phyloP scores from a whole-genome alignment of 805 yeast genomes.

The Candida ficus region DNA sequence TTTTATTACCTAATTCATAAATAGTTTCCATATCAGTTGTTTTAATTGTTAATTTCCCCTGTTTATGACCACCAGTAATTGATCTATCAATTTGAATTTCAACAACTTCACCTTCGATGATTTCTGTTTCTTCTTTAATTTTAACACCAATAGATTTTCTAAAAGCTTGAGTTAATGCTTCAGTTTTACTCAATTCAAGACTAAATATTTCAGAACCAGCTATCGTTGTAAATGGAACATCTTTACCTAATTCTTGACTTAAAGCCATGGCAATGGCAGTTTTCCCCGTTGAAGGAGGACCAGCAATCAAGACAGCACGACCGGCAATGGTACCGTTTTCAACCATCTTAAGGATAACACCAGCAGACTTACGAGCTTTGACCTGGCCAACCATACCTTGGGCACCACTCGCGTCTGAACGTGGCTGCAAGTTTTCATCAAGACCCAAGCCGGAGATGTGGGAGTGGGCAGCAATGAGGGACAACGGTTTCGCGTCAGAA shows the following conservation, averaged over 20 bases:
- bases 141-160: conserved; percentile 93
- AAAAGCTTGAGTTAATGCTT: conserved; percentile 93
- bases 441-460: conserved; percentile 97
- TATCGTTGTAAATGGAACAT: conserved; percentile 90
- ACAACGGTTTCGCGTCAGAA: conserved; percentile 44
- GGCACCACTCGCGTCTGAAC: conserved; percentile 44
- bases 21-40: conserved; percentile 99
- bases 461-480: conserved; percentile 94
- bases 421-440: conserved; percentile 84
- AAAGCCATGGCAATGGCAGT: conserved; percentile 97
- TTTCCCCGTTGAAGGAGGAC: conserved; percentile 98
- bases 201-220: conserved; percentile 94
- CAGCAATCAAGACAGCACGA: conserved; percentile 90
- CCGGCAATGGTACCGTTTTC: conserved; percentile 96
- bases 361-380: conserved; percentile 95
- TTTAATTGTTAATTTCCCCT: conserved; percentile 94
- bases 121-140: conserved; percentile 94
- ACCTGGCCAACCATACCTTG: conserved; percentile 98
- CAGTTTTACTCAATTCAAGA: conserved; percentile 90
- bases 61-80: conserved; percentile 95
- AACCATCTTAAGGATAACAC: conserved; percentile 87
- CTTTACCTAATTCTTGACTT: conserved; percentile 59
- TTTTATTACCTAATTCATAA: conserved; percentile 88
- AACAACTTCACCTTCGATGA: conserved; percentile 98
- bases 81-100: conserved; percentile 93